A percentile compares a stretch with the other conserved stretches of the same genome.
phyloP scores from a whole-genome alignment of 257 asterid genomes.

The Verbena officinalis region DNA sequence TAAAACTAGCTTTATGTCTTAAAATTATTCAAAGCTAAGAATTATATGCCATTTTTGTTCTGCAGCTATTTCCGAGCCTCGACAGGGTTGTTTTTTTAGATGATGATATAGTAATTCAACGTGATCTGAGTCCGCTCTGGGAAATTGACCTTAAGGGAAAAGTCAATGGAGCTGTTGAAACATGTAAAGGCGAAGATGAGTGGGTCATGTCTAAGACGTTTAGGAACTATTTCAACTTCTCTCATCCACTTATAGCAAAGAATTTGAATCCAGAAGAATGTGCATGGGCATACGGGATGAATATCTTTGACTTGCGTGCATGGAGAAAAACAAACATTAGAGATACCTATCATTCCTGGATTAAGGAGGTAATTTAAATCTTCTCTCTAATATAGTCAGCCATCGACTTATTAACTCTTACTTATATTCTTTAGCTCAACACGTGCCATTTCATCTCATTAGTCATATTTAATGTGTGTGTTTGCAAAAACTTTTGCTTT shows the following conservation, averaged over 20 bases:
- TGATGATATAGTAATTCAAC: constrained; percentile 90
- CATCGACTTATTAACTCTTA: constrained; percentile 4
- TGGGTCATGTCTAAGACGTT: constrained; percentile 98
- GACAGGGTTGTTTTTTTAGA: constrained; percentile 93
- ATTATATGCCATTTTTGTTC: constrained; percentile 27
- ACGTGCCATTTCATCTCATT: constrained; percentile 15
- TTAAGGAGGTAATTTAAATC: constrained; percentile 60
- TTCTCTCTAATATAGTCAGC: background rate
- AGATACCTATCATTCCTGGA: constrained; percentile 86
- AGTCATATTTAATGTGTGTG: too few relatives aligned
- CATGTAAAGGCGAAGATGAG: constrained; percentile 87
- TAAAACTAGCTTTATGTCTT: constrained; percentile 3
- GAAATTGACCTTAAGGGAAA: constrained; percentile 79
- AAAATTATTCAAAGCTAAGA: constrained; percentile 1
- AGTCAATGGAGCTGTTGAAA: constrained; percentile 97
- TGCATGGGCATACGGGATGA: constrained; percentile 99
- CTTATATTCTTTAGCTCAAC: background rate
- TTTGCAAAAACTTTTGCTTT: too few relatives aligned
- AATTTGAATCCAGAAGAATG: constrained; percentile 88
- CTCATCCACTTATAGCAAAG: constrained; percentile 81
- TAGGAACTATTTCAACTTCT: constrained; percentile 89
- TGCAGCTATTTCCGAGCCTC: constrained; percentile 91
- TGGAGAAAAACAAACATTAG: constrained; percentile 83
- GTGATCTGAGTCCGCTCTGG: constrained; percentile 84
- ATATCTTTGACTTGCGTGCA: constrained; percentile 77